Base-by-base conservation (phyloP, 2,329 filamentous ascomycete species). In the Corniculantispora saksenae region DNA sequence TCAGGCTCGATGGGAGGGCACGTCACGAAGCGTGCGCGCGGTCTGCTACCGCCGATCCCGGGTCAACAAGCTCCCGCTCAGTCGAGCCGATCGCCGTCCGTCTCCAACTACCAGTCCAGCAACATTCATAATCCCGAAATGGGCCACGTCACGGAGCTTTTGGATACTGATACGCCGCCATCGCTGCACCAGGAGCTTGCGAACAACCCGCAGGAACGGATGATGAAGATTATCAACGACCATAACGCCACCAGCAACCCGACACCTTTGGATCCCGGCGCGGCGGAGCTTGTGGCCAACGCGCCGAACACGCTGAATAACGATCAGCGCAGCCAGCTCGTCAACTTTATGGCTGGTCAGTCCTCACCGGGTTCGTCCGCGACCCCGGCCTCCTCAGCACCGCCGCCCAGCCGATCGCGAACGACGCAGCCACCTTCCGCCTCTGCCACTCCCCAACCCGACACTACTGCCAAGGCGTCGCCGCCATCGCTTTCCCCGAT, bases 181-280 rank as follows among this genome's bases (percentile, higher is more conserved):
- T 84, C 78, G 62, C 77, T 88, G 3, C 82, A 84, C 32, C 81
- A 84, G 40, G 85, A 89, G 70, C 80, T 87, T 7, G 82, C 85
- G 72, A 75, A 78, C n/a, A 85, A 84, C 65, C 84, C 85, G 0
- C 85, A 86, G 64, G 85, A 87, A 70, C 82, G 82, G 59, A 88
- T 89, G 82, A 87, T 89, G 83, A 86, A 83, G 70, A 83, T 90
- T 38, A 89, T 89, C 73, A 84, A 88, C 65, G 85, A 87, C 67
- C 85, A 87, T 67, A 89, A 89, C 67, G 85, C 86, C 23, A 81
- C 76, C 67, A 86, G 80, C 67, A 75, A 76, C 3, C 75, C 77
- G 1, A 78, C 80, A 54, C 75, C 86, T 61, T 81, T 87, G 67
- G 79, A 89, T 19, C 82, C 85, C 8, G 82, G 86, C 62, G 81